phyloP scores from a whole-genome alignment of 495 filamentous ascomycete species.

The Trichoderma virens region DNA sequence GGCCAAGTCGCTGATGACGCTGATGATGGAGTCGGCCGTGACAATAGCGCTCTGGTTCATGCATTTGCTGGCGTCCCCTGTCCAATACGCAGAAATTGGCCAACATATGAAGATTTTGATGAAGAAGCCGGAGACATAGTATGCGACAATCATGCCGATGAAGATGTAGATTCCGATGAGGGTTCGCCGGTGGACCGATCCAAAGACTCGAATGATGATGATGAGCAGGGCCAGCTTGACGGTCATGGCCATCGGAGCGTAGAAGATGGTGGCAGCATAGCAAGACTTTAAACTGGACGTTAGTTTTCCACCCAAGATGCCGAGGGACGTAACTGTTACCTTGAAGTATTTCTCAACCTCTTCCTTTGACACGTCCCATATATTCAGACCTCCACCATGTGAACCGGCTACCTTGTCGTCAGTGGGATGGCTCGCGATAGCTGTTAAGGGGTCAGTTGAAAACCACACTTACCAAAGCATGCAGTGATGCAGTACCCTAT shows the following conservation, averaged over 20 bases:
- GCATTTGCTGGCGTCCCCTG: conserved; percentile 19
- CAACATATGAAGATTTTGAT: conserved; percentile 34
- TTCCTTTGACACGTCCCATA: conserved; percentile 17
- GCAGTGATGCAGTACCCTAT: conserved; percentile 7
- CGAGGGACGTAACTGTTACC: background rate
- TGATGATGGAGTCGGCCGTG: conserved; percentile 41
- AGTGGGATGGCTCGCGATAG: background rate
- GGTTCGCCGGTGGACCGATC: conserved; percentile 29
- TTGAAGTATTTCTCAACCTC: conserved; percentile 10
- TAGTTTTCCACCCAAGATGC: background rate
- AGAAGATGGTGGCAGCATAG: conserved; percentile 24
- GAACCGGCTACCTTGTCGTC: background rate
- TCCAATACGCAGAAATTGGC: conserved; percentile 30
- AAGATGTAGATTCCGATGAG: conserved; percentile 37
- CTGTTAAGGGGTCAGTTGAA: background rate
- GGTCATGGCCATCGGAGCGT: conserved; percentile 41
- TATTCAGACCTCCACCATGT: conserved; percentile 17
- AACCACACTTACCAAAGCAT: background rate
- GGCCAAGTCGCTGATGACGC: conserved; percentile 37
- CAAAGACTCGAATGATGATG: conserved; percentile 41
- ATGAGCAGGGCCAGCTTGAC: conserved; percentile 41
- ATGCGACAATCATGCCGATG: conserved; percentile 33
- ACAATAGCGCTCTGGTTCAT: conserved; percentile 36
- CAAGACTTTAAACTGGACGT: conserved; percentile 14
- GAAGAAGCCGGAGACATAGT: conserved; percentile 28